Evolutionary conservation across 352 stramenopile species (phyloP).

Genomic region (Pythium utonaiense): DNA sequence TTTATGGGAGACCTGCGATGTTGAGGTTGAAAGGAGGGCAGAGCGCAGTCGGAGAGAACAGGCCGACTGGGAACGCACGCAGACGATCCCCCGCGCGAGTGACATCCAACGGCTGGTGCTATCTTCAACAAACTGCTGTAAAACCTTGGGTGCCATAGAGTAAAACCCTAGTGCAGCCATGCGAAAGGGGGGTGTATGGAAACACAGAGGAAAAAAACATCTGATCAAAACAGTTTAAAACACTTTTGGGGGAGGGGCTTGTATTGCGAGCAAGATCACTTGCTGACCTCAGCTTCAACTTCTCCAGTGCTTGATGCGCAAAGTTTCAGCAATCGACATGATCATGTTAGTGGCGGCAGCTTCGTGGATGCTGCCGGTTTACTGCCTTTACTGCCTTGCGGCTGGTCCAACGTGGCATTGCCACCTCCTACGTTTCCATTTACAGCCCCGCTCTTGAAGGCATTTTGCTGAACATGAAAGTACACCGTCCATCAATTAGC

Average conservation of each 20-base stretch:
- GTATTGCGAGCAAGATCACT: not conserved
- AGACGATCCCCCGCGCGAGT: constrained; percentile 7
- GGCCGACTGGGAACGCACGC: no score
- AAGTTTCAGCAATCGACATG: not conserved
- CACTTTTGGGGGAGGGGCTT: not conserved
- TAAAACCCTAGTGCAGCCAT: not conserved
- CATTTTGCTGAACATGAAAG: constrained; percentile 1
- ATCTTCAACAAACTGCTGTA: constrained; percentile 17
- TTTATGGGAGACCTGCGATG: no score
- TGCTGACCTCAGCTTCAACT: constrained; percentile 7
- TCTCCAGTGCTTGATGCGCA: not conserved
- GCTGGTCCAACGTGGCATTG: not conserved
- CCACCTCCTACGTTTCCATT: not conserved
- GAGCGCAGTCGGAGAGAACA: no score
- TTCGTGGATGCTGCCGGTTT: constrained; percentile 12
- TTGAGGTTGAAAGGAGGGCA: no score
- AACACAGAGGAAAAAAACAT: not conserved
- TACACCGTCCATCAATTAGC: not conserved
- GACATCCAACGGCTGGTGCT: constrained; percentile 2
- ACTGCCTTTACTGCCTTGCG: constrained; percentile 1
- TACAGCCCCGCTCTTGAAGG: not conserved
- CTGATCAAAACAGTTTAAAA: not conserved
- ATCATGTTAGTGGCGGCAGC: constrained; percentile 20
- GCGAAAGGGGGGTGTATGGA: not conserved
- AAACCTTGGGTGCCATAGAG: constrained; percentile 9